These are phyloP conservation scores for Pseudopyricularia cyperi DNA, from an alignment of 2,329 filamentous ascomycete species.

Conservation along the genomic window DNA sequence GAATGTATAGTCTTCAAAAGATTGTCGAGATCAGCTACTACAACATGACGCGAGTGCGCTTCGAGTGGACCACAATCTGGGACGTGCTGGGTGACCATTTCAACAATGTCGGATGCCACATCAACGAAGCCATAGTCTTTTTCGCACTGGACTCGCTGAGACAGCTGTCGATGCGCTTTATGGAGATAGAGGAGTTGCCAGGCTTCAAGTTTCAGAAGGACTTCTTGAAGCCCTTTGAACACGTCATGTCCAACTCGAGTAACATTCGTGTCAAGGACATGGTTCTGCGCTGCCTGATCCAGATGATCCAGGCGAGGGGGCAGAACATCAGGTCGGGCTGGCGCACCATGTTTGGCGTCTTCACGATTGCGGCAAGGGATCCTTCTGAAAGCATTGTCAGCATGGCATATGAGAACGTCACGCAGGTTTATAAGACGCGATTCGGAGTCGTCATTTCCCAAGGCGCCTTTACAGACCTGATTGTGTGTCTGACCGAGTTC, in stretches of 20 bases:
- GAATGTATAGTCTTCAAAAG: constrained; percentile 96
- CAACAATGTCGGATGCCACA: constrained; percentile 92
- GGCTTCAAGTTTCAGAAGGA: constrained; percentile 99
- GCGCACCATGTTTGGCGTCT: constrained; percentile 99
- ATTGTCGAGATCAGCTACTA: constrained; percentile 98
- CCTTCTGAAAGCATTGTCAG: constrained; percentile 93
- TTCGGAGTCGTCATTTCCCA: constrained; percentile 96
- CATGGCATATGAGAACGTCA: constrained; percentile 92
- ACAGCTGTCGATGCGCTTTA: constrained; percentile 94
- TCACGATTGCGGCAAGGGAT: constrained; percentile 87
- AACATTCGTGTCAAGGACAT: constrained; percentile 94
- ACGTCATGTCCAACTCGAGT: constrained; percentile 86
- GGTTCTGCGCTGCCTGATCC: constrained; percentile 87
- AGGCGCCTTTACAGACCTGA: constrained; percentile 88
- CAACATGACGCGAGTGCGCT: constrained; percentile 97
- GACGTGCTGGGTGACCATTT: constrained; percentile 96
- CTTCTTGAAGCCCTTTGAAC: constrained; percentile 95
- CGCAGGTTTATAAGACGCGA: constrained; percentile 85
- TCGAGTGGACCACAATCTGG: constrained; percentile 98
- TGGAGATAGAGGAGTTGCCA: constrained; percentile 94
- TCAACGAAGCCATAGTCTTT: constrained; percentile 92
- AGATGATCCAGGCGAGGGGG: constrained; percentile 96
- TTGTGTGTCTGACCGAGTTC: constrained; percentile 95
- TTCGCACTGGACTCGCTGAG: constrained; percentile 92
- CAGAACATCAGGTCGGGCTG: constrained; percentile 96